Percentiles rank a stretch among this genome's conserved stretches.
Evolutionary conservation across 495 filamentous ascomycete species (phyloP).

Genomic region (Usnea hakonensis): DNA sequence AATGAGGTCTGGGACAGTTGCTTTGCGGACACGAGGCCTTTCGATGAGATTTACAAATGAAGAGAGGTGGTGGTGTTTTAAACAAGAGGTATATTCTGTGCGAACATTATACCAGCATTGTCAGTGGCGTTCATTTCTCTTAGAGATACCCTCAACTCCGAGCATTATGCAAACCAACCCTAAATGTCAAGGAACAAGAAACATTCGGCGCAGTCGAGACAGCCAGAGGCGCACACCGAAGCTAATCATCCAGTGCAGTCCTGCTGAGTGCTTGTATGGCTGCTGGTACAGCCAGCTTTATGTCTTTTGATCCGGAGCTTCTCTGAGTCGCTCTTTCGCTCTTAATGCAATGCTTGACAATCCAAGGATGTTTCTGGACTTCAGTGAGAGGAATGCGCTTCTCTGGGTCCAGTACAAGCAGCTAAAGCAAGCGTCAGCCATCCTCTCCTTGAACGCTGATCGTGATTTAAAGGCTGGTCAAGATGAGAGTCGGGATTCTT

Average conservation of each 20-base stretch:
- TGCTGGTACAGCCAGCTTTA: constrained; percentile 36
- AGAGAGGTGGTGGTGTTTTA: neutral
- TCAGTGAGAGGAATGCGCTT: constrained; percentile 87
- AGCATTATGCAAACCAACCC: constrained; percentile 11
- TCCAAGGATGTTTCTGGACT: constrained; percentile 89
- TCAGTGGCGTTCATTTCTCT: neutral
- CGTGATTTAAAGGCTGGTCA: neutral
- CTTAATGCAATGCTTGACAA: constrained; percentile 89
- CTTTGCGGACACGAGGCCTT: constrained; percentile 86
- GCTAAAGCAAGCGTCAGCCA: constrained; percentile 36
- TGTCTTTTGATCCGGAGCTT: constrained; percentile 32
- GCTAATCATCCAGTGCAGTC: constrained; percentile 1
- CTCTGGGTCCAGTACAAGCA: constrained; percentile 89
- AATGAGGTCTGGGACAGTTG: constrained; percentile 98
- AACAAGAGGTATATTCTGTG: neutral
- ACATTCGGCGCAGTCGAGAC: neutral
- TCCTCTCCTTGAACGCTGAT: neutral
- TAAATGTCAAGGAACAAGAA: constrained; percentile 18
- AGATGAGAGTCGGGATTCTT: too few relatives aligned
- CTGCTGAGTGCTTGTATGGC: constrained; percentile 6
- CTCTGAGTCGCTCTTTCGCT: constrained; percentile 55
- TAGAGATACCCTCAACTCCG: constrained; percentile 15
- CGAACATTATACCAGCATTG: constrained; percentile 7
- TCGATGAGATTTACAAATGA: constrained; percentile 93
- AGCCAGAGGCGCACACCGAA: constrained; percentile 10